A percentile compares a stretch with the other conserved stretches of the same genome.
These are phyloP conservation scores for Microascus cirrosus DNA, from an alignment of 2,329 filamentous ascomycete genomes.

Conservation along the genomic window DNA sequence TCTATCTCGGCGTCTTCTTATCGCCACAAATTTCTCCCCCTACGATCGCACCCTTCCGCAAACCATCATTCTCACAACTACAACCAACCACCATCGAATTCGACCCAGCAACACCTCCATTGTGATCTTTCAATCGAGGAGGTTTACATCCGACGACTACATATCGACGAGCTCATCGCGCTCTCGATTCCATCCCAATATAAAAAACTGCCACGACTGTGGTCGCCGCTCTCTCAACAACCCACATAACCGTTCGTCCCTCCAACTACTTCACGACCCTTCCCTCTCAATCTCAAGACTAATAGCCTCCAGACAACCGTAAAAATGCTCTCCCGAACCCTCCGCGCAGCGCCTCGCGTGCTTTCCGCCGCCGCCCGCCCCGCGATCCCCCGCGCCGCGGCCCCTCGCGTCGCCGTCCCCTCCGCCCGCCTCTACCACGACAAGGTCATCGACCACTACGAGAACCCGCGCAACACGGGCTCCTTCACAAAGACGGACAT, in stretches of 20 bases:
- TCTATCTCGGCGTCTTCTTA: background rate
- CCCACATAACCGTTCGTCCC: background rate
- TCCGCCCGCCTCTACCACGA: constrained; percentile 3
- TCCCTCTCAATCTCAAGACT: background rate
- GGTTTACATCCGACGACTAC: background rate
- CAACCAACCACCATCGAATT: background rate
- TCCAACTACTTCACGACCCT: background rate
- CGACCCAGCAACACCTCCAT: background rate
- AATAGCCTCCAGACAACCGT: background rate
- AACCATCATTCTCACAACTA: background rate
- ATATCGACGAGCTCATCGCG: background rate
- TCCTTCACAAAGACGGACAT: constrained; percentile 60
- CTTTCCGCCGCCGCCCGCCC: constrained; percentile 1
- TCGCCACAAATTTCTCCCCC: constrained; percentile 3
- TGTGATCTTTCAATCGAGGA: background rate
- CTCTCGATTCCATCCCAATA: background rate
- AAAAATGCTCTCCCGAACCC: constrained; percentile 3
- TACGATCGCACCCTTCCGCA: background rate
- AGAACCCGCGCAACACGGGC: constrained; percentile 42
- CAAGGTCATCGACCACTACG: constrained; percentile 33
- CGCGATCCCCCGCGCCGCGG: background rate
- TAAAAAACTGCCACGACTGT: background rate
- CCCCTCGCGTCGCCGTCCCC: background rate
- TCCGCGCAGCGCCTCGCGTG: constrained; percentile 1
- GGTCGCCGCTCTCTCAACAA: background rate